Conservation (phyloP, 331 rosid genomes). For the Phaseolus coccineus region DNA sequence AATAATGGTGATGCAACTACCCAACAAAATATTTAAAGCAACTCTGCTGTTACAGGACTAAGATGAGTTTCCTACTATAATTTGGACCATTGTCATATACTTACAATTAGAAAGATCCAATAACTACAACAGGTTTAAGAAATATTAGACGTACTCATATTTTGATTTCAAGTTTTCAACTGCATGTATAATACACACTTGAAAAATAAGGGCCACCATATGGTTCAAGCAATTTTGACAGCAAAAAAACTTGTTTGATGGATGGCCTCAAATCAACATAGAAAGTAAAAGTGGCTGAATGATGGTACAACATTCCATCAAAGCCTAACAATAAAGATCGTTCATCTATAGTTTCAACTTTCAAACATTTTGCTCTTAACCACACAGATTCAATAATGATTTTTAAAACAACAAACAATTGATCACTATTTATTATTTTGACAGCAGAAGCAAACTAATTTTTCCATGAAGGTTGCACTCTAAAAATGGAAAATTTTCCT, state of each 20-base stretch:
- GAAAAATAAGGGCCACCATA: conserved; percentile 12
- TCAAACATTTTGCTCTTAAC: conserved; percentile 6
- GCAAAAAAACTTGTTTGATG: conserved; percentile 23
- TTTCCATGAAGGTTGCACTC: conserved; percentile 4
- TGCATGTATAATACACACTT: conserved; percentile 12
- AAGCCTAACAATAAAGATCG: conserved; percentile 18
- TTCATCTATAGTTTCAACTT: conserved; percentile 16
- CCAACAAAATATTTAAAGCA: conserved; percentile 37
- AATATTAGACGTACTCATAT: conserved; percentile 12
- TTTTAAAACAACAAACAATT: conserved; percentile 14
- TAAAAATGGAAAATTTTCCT: not conserved
- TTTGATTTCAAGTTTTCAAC: conserved; percentile 35
- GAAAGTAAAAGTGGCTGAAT: conserved; percentile 13
- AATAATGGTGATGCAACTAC: conserved; percentile 47
- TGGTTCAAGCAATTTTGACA: conserved; percentile 25
- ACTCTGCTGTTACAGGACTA: conserved; percentile 27
- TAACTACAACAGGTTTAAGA: conserved; percentile 38
- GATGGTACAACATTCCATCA: conserved; percentile 27
- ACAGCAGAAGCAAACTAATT: conserved; percentile 1
- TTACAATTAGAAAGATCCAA: conserved; percentile 34
- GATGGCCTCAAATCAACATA: not conserved
- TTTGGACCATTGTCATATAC: conserved; percentile 32
- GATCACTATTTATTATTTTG: conserved; percentile 20
- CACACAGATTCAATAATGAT: conserved; percentile 1
- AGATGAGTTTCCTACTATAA: not conserved